Conservation (phyloP, 2,329 filamentous ascomycete genomes). For the Sporothrix dimorphospora region DNA sequence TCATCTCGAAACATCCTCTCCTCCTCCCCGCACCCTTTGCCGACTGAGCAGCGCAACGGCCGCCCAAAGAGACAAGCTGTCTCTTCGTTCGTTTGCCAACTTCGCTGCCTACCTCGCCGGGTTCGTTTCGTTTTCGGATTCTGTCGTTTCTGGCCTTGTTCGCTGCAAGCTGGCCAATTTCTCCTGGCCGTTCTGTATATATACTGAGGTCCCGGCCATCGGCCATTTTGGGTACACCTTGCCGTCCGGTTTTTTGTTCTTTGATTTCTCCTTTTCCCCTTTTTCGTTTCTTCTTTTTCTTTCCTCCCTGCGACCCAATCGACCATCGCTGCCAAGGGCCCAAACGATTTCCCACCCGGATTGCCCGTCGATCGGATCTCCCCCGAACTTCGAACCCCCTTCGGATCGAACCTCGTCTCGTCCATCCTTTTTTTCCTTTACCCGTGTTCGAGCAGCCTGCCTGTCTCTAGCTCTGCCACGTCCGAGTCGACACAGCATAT, state of each 20-base stretch:
- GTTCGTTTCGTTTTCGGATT: background rate
- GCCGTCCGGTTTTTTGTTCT: background rate
- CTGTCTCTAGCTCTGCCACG: background rate
- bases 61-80: constrained; percentile 3
- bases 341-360: background rate
- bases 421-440: background rate
- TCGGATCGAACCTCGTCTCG: background rate
- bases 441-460: background rate
- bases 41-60: background rate
- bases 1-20: constrained; percentile 24
- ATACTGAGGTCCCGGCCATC: background rate
- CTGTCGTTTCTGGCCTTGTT: background rate
- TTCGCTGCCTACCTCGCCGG: background rate
- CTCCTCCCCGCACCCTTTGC: background rate
- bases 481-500: background rate
- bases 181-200: constrained; percentile 2
- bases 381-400: constrained; percentile 7
- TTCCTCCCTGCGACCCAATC: constrained; percentile 5
- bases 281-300: background rate
- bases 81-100: background rate
- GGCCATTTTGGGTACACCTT: constrained; percentile 22
- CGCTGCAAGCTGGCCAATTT: constrained; percentile 15
- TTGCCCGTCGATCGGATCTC: constrained; percentile 24
- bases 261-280: background rate
- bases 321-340: constrained; percentile 5